These are phyloP conservation scores for Eucalyptus decipiens DNA, from an alignment of 345 rosid species.

Conservation along the genomic window DNA sequence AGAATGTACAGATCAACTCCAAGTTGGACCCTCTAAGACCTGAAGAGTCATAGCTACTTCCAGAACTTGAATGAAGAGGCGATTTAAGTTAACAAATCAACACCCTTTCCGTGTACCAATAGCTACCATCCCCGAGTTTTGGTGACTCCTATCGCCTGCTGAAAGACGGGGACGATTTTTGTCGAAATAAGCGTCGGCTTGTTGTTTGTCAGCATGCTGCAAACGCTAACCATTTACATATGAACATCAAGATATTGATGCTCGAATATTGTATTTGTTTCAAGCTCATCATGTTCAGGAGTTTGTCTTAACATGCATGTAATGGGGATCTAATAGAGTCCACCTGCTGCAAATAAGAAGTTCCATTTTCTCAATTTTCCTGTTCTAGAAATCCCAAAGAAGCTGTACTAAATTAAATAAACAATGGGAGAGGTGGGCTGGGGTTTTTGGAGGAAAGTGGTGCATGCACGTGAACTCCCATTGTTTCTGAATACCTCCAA, in stretches of 20 bases:
- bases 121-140: background rate
- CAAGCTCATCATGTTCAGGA: background rate
- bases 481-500: background rate
- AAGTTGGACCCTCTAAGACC: background rate
- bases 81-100: background rate
- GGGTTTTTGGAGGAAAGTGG: background rate
- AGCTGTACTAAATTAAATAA: background rate
- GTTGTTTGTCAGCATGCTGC: background rate
- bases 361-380: background rate
- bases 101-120: background rate
- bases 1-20: background rate
- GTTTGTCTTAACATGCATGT: background rate
- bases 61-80: background rate
- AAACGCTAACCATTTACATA: background rate
- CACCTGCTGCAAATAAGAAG: background rate
- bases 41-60: background rate
- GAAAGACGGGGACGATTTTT: background rate
- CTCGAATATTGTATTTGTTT: background rate
- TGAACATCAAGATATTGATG: background rate
- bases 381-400: background rate
- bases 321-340: background rate
- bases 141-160: background rate
- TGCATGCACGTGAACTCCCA: background rate
- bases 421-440: background rate
- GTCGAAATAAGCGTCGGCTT: background rate